Conservation (phyloP, 139 green algal species). For the Tetradesmus obliquus region DNA sequence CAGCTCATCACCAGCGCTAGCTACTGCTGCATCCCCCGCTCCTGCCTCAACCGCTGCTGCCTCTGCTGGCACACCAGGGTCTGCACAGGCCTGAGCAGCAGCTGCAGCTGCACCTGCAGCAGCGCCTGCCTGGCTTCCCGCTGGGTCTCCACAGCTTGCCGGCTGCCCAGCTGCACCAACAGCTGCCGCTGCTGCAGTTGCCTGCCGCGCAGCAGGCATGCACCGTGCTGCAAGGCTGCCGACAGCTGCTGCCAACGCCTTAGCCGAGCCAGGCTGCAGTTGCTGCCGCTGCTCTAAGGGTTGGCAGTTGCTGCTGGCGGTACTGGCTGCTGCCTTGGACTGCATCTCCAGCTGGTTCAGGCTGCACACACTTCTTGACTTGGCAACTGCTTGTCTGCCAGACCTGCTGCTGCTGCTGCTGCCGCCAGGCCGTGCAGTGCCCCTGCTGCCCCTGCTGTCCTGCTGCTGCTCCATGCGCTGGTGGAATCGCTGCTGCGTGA, state of each 20-base stretch:
- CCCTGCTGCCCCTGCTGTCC: background rate
- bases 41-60: constrained; percentile 1
- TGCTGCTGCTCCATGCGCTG: constrained; percentile 15
- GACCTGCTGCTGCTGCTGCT: constrained; percentile 25
- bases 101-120: background rate
- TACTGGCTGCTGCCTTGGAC: background rate
- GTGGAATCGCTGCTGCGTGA: constrained; percentile 32
- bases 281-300: constrained; percentile 5
- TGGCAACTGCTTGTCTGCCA: background rate
- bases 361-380: constrained; percentile 13
- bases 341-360: constrained; percentile 14
- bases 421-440: background rate
- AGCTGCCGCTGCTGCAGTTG: background rate
- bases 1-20: background rate
- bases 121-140: background rate
- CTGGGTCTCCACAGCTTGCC: background rate
- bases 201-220: background rate
- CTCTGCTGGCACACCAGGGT: background rate
- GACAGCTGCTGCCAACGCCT: background rate
- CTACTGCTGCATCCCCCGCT: background rate
- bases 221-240: background rate
- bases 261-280: background rate
- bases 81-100: background rate
- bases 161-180: background rate
- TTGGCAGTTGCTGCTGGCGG: background rate